Conservation (phyloP, 2,329 filamentous ascomycete genomes). For the Trichoderma sp. region DNA sequence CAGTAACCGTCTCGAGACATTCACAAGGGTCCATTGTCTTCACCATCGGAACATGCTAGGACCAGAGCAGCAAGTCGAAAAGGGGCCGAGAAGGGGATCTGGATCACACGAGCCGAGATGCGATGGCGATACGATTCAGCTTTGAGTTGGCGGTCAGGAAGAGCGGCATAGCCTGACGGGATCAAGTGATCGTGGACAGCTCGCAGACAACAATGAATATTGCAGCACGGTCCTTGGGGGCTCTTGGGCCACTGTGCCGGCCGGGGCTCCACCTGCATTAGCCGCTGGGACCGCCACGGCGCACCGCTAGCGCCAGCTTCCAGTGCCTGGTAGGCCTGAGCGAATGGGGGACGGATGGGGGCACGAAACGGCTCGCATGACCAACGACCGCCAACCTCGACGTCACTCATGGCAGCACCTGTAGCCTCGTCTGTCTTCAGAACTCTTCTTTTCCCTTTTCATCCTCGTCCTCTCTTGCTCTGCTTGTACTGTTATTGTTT, state of each 20-base stretch:
- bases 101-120: not conserved
- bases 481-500: not conserved
- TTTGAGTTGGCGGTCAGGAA: not conserved
- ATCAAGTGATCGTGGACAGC: not conserved
- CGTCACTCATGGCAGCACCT: not conserved
- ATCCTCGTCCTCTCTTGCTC: not conserved
- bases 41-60: not conserved
- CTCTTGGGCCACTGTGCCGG: not conserved
- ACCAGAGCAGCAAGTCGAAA: not conserved
- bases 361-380: not conserved
- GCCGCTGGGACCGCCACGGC: constrained; percentile 5
- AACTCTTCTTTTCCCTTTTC: not conserved
- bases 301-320: not conserved
- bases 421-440: not conserved
- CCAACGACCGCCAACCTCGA: not conserved
- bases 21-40: not conserved
- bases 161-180: not conserved
- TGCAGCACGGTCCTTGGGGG: not conserved
- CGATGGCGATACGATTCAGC: not conserved
- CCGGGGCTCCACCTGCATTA: not conserved
- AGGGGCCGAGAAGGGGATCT: not conserved
- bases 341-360: not conserved
- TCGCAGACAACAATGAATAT: not conserved
- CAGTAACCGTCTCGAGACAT: not conserved
- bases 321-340: not conserved